Conservation (phyloP, 257 asterid genomes). For the Perilla frutescens region DNA sequence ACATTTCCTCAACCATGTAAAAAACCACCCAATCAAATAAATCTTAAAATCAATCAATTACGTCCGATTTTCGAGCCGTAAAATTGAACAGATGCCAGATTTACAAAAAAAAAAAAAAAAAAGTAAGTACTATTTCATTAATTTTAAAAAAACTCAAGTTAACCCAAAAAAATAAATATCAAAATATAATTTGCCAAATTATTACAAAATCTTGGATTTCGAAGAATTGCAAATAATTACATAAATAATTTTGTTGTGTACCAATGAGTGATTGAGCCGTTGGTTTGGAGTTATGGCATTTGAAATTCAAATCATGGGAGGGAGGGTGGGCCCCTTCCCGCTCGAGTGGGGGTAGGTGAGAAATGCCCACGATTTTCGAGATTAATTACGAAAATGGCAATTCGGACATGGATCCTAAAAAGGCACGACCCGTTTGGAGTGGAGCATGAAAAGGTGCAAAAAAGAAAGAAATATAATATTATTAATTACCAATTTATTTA, state of each 20-base stretch:
- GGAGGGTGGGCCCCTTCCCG: conserved; percentile 51
- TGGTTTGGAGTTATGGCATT: conserved; percentile 38
- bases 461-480: not conserved
- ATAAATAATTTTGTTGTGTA: conserved; percentile 1
- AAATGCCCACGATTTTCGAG: conserved; percentile 24
- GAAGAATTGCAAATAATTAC: no score
- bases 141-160: no score
- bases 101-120: no score
- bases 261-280: conserved; percentile 52
- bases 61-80: no score
- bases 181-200: no score
- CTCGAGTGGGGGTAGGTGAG: conserved; percentile 31
- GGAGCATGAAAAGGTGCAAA: conserved; percentile 53
- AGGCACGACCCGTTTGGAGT: conserved; percentile 53
- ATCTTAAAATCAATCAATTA: no score
- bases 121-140: no score
- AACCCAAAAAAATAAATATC: no score
- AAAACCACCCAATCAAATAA: no score
- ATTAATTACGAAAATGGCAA: conserved; percentile 44
- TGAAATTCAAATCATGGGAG: conserved; percentile 57
- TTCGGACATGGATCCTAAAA: conserved; percentile 46
- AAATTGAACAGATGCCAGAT: no score
- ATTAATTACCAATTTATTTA: not conserved
- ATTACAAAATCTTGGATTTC: no score
- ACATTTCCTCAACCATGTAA: no score